Evolutionary conservation across 495 filamentous ascomycete species (phyloP).

Genomic region (Penicillium maclennaniae): DNA sequence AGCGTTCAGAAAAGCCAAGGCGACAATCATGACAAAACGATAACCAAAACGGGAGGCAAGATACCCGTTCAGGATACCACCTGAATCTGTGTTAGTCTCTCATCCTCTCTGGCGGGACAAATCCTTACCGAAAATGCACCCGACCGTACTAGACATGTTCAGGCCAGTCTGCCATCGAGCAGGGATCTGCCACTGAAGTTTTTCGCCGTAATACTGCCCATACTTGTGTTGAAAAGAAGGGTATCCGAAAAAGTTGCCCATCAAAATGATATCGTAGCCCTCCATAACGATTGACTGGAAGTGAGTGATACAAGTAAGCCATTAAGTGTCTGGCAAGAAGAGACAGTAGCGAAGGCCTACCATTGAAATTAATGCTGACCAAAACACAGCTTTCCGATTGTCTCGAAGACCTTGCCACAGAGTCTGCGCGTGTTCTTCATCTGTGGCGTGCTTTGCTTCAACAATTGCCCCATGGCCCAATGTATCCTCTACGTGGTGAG

Average conservation of each 20-base stretch:
- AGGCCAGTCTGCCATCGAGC: slow-evolving; percentile 36
- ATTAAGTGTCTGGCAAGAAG: too few species aligned
- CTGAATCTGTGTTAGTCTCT: slow-evolving; percentile 1
- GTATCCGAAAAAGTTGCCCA: slow-evolving; percentile 39
- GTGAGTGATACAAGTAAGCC: too few species aligned
- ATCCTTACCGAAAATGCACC: slow-evolving; percentile 28
- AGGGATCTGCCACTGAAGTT: slow-evolving; percentile 27
- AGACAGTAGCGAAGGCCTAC: slow-evolving; percentile 31
- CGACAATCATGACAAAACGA: slow-evolving; percentile 36
- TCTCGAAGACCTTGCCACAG: slow-evolving; percentile 32
- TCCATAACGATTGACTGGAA: slow-evolving; percentile 44
- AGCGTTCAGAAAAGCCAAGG: slow-evolving; percentile 41
- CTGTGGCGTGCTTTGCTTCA: slow-evolving; percentile 32
- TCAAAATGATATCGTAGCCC: slow-evolving; percentile 47
- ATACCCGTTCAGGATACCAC: slow-evolving; percentile 40
- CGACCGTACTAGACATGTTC: slow-evolving; percentile 33
- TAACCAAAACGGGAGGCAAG: slow-evolving; percentile 46
- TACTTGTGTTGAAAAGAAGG: slow-evolving; percentile 36
- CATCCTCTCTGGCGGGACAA: not conserved
- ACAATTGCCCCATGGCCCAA: slow-evolving; percentile 20
- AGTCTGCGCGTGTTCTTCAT: slow-evolving; percentile 31
- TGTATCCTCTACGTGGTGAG: slow-evolving; percentile 27
- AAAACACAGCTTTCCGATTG: slow-evolving; percentile 48
- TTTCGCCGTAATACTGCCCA: slow-evolving; percentile 24
- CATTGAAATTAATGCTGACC: slow-evolving; percentile 49